These are phyloP conservation scores for Emergomyces africanus DNA, from an alignment of 2,329 filamentous ascomycete genomes.

Conservation along the genomic window DNA sequence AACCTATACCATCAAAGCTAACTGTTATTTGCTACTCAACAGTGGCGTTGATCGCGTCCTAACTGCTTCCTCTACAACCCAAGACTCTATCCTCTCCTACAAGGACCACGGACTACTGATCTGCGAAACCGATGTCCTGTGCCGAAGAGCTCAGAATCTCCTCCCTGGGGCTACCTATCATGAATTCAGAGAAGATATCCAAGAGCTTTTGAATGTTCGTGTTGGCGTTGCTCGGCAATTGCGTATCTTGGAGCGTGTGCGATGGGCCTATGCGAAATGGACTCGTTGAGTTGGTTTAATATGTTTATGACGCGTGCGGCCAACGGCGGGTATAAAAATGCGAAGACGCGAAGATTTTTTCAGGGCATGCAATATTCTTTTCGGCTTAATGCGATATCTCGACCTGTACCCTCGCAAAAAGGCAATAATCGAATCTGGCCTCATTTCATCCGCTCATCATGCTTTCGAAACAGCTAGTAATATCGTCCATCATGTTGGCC, in stretches of 20 bases:
- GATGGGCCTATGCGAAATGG: conserved; percentile 84
- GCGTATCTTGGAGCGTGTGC: conserved; percentile 66
- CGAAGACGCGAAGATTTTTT: no score
- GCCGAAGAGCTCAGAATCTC: conserved; percentile 52
- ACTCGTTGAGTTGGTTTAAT: conserved; percentile 22
- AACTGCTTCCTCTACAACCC: conserved; percentile 52
- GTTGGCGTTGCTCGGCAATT: conserved; percentile 66
- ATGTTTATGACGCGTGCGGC: not conserved
- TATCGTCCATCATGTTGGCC: no score
- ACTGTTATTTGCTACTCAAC: conserved; percentile 1
- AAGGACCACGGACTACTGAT: conserved; percentile 85
- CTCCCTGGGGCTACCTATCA: conserved; percentile 63
- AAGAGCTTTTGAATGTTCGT: conserved; percentile 69
- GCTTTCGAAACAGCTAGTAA: no score
- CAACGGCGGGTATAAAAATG: not conserved
- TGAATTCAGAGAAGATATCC: conserved; percentile 80
- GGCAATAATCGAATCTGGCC: no score
- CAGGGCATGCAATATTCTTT: not conserved
- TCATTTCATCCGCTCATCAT: no score
- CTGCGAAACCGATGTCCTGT: conserved; percentile 76
- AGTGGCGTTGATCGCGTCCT: conserved; percentile 75
- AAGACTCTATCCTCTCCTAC: conserved; percentile 68
- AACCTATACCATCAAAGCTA: not conserved
- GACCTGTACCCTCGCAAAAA: no score
- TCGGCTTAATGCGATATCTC: no score